Percentiles rank a stretch among this genome's conserved stretches.
phyloP scores from a whole-genome alignment of 139 green algal species.

The Chlamydomonas incerta region DNA sequence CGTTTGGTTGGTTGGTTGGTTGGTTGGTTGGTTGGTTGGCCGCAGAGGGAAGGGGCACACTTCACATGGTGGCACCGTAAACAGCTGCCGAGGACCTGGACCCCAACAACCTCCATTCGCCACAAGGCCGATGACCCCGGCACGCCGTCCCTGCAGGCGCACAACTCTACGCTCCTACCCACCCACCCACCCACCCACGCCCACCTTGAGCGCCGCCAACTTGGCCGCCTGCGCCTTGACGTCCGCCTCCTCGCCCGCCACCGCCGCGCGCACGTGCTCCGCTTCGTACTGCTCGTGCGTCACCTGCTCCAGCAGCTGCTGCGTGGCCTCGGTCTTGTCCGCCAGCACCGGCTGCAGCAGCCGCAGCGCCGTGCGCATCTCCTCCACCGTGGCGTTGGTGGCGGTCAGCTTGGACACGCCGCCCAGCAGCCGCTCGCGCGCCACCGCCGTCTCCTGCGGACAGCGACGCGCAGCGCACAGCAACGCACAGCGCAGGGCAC shows the following conservation, averaged over 20 bases:
- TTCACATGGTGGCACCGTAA: too few relatives aligned
- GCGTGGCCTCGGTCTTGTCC: conserved; percentile 77
- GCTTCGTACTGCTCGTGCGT: conserved; percentile 71
- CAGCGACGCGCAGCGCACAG: background rate
- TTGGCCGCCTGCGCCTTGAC: conserved; percentile 37
- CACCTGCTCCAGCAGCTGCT: conserved; percentile 72
- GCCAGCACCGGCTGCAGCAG: conserved; percentile 82
- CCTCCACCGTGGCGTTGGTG: conserved; percentile 83
- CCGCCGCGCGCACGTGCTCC: conserved; percentile 68
- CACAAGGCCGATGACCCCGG: too few relatives aligned
- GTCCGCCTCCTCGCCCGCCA: conserved; percentile 76
- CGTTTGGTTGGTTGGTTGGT: background rate
- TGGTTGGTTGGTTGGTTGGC: too few relatives aligned
- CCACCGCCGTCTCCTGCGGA: conserved; percentile 53
- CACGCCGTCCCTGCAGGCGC: too few relatives aligned
- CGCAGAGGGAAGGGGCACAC: background rate
- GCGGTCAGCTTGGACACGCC: conserved; percentile 82
- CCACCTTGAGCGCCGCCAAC: conserved; percentile 27
- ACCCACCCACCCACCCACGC: conserved; percentile 33
- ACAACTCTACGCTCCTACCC: too few relatives aligned
- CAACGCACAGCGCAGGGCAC: background rate
- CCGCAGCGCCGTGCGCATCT: conserved; percentile 79
- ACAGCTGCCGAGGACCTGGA: too few relatives aligned
- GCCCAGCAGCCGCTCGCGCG: conserved; percentile 77
- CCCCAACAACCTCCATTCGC: too few relatives aligned